Conservation (phyloP, 441 rosid genomes). For the Gossypium aridum region DNA sequence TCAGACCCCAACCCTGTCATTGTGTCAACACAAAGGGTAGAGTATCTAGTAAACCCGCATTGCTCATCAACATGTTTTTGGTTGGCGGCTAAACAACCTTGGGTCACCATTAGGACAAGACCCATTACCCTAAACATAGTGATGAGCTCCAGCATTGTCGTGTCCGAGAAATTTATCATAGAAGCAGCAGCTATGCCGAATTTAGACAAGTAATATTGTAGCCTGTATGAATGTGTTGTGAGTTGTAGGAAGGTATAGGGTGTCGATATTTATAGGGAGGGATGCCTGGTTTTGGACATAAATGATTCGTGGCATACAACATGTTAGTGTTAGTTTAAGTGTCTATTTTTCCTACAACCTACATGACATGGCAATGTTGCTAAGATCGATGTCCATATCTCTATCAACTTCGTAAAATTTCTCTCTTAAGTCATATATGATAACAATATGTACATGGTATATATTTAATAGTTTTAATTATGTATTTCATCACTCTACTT, state of each 20-base stretch:
- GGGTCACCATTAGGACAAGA: background rate
- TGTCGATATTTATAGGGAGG: constrained; percentile 24
- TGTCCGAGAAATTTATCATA: constrained; percentile 2
- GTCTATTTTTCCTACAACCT: constrained; percentile 22
- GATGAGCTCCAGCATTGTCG: constrained; percentile 4
- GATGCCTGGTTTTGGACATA: background rate
- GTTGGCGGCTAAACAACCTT: constrained; percentile 9
- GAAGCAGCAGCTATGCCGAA: background rate
- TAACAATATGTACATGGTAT: background rate
- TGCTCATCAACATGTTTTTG: constrained; percentile 27
- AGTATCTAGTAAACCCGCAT: constrained; percentile 47
- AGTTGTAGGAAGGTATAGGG: constrained; percentile 5
- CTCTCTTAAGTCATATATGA: background rate
- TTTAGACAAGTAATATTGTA: background rate
- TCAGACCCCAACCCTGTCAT: constrained; percentile 21
- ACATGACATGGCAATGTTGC: constrained; percentile 11
- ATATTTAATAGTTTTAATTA: too few relatives aligned
- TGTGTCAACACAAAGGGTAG: constrained; percentile 48
- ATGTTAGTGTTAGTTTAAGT: constrained; percentile 16
- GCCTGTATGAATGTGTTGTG: background rate
- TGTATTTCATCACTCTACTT: too few relatives aligned
- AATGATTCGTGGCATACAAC: background rate
- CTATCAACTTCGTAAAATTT: background rate
- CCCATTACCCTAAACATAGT: constrained; percentile 24
- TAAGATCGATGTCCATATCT: background rate